Evolutionary conservation across 176 grass and related monocot species (phyloP), one percentile per base, ranked within the genome.

Genomic region (Avena insularis): DNA sequence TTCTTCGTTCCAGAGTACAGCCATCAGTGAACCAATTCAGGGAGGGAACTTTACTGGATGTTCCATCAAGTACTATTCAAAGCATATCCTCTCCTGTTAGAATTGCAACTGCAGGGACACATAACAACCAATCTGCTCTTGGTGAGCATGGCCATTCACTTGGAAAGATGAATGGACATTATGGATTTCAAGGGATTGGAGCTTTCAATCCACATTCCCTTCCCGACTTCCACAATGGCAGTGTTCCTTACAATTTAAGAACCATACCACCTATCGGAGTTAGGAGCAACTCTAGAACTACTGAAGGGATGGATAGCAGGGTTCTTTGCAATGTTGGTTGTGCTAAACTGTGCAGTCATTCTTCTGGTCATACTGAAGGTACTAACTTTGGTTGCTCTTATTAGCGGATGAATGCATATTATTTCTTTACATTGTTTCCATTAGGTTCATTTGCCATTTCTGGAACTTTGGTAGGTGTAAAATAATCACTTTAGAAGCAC

Each of bases 151-250:
- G 84, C 74, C 80, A 92, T 78, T 92, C 93, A 66, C 49, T 93
- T 56, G 84, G 88, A 77, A 90, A 89, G 86, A 88, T 90, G 84
- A 90, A 90, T 36, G 70, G 70, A 1, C 69, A 69, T 84, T 92
- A 86, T 56, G 91, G 88, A 71, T 82, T 92, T 82, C 89, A 93
- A 85, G 88, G 87, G 51, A 53, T 85, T 20, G 50, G 54, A 79
- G 72, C 80, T 79, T 92, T 91, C 69, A 90, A 95, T 85, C 91
- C 93, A 79, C 81, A 95, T 79, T 95, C 96, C 79, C 91, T 95
- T 19, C 91, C 96, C 50, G 96, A 95, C 2, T 89, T 85, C 60
- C 84, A 86, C 50, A 88, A 92, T 27, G 85, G 86, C 83, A 86
- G 84, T 65, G 53, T 91, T 65, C 79, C 83, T 11, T 95, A 89